Conservation (phyloP, 345 rosid genomes). For the Populus deltoides region DNA sequence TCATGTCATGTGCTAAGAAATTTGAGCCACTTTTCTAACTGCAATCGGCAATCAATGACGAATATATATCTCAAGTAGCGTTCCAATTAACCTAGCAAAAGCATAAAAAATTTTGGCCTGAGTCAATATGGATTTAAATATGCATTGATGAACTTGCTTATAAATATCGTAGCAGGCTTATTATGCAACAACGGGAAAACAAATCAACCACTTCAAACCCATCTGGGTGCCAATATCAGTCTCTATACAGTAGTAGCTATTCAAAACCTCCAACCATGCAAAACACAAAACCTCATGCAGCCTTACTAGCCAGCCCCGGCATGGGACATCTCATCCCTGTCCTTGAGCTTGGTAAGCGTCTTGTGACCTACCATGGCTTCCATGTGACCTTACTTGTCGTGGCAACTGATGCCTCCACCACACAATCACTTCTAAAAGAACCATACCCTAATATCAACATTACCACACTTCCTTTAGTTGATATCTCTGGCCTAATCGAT, state of each 20-base stretch:
- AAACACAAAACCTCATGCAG: constrained; percentile 14
- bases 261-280: not conserved
- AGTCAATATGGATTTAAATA: too few species aligned
- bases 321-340: constrained; percentile 17
- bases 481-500: not conserved
- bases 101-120: too few species aligned
- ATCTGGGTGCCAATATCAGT: too few species aligned
- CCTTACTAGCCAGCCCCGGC: constrained; percentile 18
- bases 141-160: too few species aligned
- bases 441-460: not conserved
- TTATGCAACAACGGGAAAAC: too few species aligned
- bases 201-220: too few species aligned
- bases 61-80: too few species aligned
- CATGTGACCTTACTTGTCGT: constrained; percentile 12
- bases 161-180: too few species aligned
- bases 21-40: too few species aligned
- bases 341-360: constrained; percentile 19
- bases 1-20: too few species aligned
- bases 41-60: too few species aligned
- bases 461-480: constrained; percentile 3
- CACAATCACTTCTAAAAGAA: not conserved
- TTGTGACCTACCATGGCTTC: constrained; percentile 8
- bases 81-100: too few species aligned
- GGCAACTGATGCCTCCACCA: constrained; percentile 1
- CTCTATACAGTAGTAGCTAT: not conserved